Evolutionary conservation across 495 filamentous ascomycete genomes (phyloP).

Genomic region (Penicillium parvum): DNA sequence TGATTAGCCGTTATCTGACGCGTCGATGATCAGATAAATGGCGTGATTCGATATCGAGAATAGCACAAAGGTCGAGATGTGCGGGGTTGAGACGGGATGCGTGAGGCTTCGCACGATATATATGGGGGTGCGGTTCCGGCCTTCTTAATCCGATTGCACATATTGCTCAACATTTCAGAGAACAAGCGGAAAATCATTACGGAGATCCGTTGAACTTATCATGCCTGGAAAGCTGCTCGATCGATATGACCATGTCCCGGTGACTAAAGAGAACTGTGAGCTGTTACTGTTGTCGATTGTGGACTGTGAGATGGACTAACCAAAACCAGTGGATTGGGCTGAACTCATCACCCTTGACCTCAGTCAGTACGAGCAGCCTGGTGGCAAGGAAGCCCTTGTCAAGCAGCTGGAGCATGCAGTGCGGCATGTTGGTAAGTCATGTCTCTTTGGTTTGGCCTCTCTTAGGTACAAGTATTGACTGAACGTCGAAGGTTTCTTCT

Average conservation of each 20-base stretch:
- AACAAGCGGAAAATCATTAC: not conserved
- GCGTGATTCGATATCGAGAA: slow-evolving; percentile 29
- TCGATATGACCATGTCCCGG: slow-evolving; percentile 46
- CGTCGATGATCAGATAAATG: slow-evolving; percentile 22
- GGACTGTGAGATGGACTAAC: slow-evolving; percentile 8
- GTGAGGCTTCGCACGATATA: not conserved
- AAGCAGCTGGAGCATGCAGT: slow-evolving; percentile 56
- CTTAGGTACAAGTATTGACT: too few relatives aligned
- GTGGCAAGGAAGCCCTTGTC: slow-evolving; percentile 51
- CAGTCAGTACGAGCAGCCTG: slow-evolving; percentile 43
- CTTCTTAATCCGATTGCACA: too few relatives aligned
- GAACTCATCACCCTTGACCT: slow-evolving; percentile 55
- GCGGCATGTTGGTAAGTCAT: slow-evolving; percentile 46
- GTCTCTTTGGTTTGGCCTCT: too few relatives aligned
- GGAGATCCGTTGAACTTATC: not conserved
- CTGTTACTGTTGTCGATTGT: not conserved
- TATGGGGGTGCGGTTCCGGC: too few relatives aligned
- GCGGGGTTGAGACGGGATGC: slow-evolving; percentile 8
- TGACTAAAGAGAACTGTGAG: slow-evolving; percentile 44
- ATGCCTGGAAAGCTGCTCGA: slow-evolving; percentile 43
- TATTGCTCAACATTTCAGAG: not conserved
- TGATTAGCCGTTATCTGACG: slow-evolving; percentile 14
- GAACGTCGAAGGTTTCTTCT: slow-evolving; percentile 46
- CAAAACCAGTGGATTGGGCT: slow-evolving; percentile 44
- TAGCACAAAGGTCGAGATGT: slow-evolving; percentile 1